Evolutionary conservation across 768 basidiomycete species (phyloP), one percentile per base, ranked within the genome.

Genomic region (Mycena metata): DNA sequence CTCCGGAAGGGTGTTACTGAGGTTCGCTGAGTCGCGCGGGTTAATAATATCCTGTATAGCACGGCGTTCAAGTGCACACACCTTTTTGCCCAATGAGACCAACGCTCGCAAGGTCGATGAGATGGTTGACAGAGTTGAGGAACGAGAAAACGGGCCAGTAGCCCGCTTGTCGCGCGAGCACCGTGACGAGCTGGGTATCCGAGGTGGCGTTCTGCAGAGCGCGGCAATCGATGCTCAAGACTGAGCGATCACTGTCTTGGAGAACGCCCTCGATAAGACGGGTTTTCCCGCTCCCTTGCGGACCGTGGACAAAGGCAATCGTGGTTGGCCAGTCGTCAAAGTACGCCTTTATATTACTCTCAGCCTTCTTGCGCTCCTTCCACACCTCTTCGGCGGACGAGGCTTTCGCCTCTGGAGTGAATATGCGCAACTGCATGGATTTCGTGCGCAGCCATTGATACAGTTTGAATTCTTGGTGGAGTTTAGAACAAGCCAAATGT

Each of bases 1-100:
- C 47, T 95, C 92, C 19, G 89, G 82, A 16, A 96, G 82, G 3
- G 95, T 90, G 43, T 86, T 90, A 55, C 90, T 91, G 70, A 98
- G 82, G 19, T 98, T 96, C 24, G 94, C 96, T 96, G 67, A 10
- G 42, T 30, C 61, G 49, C 39, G 39, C 39, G 9, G 9, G 39
- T 39, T 39, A 39, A 39, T 9, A 16, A 9, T 23, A 57, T 13
- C 69, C 43, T 15, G n/a, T 45, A 17, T 56, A 58, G 33, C 17
- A 33, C n/a, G 19, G 13, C 45, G 9, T 8, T n/a, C 17, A 55
- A 46, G 42, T 30, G 56, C 47, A 55, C 79, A 8, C 60, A 92
- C 94, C 88, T 82, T 98, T 98, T 76, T 98, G 95, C 3, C 98
- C 98, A 72, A 98, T 98, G n/a, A 99, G 75, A 2, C 96, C 96